Evolutionary conservation across 169 alveolate genomes (phyloP).

Genomic region (Plasmodium coatneyi): DNA sequence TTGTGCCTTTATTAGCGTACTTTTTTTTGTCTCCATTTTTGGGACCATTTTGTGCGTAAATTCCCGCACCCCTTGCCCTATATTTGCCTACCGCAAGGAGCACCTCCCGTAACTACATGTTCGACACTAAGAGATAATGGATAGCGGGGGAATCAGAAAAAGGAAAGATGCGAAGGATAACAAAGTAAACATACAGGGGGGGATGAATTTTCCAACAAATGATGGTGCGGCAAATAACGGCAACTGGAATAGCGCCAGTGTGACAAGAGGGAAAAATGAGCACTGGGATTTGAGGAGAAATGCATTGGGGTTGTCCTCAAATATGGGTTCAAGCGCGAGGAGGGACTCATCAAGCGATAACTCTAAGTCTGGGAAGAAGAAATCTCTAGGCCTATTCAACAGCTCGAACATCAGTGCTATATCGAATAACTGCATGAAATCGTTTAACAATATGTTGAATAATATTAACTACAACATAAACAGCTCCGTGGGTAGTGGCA

Average conservation of each 20-base stretch:
- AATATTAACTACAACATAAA: constrained; percentile 41
- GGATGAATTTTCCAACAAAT: not conserved
- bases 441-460: constrained; percentile 50
- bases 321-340: not conserved
- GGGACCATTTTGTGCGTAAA: not conserved
- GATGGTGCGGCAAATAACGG: constrained; percentile 8
- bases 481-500: constrained; percentile 2
- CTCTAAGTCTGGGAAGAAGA: constrained; percentile 39
- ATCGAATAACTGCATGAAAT: constrained; percentile 63
- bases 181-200: not conserved
- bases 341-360: constrained; percentile 19
- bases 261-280: constrained; percentile 4
- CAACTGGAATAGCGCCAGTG: not conserved
- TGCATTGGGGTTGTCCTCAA: not conserved
- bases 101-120: constrained; percentile 5
- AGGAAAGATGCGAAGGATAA: constrained; percentile 66
- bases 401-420: constrained; percentile 60
- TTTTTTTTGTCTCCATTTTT: not conserved
- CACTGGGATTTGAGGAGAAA: not conserved
- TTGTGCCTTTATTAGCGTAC: not conserved
- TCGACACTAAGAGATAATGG: constrained; percentile 28
- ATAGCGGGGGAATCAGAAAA: constrained; percentile 55
- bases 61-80: not conserved
- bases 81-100: not conserved
- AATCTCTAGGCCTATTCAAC: constrained; percentile 37